Percentiles rank a stretch among this genome's conserved stretches.
Conservation (phyloP, 2,329 filamentous ascomycete genomes). For the Beauveria bassiana region DNA sequence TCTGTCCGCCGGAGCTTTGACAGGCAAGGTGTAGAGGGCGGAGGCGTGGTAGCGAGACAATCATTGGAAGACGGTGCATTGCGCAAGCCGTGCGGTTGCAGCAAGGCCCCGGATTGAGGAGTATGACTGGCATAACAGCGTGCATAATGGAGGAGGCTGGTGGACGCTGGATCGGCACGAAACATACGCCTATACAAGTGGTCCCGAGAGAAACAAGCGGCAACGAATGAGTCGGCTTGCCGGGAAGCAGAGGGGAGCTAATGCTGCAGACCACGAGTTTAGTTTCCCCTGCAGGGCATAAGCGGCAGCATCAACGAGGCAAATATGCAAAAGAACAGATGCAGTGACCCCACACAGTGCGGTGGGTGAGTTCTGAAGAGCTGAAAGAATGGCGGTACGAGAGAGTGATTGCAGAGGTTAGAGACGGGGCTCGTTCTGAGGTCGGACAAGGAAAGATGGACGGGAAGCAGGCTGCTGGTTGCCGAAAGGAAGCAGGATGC, state of each 20-base stretch:
- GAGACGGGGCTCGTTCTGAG: neutral
- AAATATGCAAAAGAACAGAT: neutral
- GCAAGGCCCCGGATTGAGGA: neutral
- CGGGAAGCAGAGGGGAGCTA: neutral
- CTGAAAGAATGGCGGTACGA: neutral
- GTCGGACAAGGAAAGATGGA: neutral
- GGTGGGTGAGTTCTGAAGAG: neutral
- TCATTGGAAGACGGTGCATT: neutral
- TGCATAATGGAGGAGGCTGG: conserved; percentile 4
- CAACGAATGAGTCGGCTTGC: neutral
- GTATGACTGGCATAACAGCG: conserved; percentile 3
- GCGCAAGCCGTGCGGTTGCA: neutral
- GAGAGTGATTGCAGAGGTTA: neutral
- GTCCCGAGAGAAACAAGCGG: neutral
- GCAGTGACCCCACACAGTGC: neutral
- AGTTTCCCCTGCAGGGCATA: neutral
- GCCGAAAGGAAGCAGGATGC: neutral
- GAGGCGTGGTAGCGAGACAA: neutral
- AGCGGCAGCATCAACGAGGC: neutral
- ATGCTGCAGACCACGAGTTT: conserved; percentile 1
- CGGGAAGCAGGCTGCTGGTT: neutral
- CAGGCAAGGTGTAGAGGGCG: neutral
- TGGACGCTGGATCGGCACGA: neutral
- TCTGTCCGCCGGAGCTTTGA: neutral
- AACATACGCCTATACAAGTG: neutral